A percentile compares a stretch with the other conserved stretches of the same genome.
phyloP scores from a whole-genome alignment of 2,329 filamentous ascomycete genomes.

The Kalmusia sp. region DNA sequence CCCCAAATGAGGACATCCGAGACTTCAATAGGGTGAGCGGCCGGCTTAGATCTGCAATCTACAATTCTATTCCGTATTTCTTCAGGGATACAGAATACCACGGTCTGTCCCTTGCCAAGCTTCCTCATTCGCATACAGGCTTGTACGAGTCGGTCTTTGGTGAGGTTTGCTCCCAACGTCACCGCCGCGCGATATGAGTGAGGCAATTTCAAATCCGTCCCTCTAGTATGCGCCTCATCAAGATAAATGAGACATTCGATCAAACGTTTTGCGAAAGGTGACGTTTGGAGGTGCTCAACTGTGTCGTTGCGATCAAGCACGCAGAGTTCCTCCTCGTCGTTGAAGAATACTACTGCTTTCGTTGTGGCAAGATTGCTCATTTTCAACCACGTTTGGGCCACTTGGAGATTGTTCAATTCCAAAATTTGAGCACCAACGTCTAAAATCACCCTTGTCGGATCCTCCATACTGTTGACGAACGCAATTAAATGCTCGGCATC shows the following conservation, averaged over 20 bases:
- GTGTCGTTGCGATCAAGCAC: constrained; percentile 59
- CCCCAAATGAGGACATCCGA: constrained; percentile 66
- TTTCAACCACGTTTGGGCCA: constrained; percentile 60
- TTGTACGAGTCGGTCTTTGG: constrained; percentile 74
- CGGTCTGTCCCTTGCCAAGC: constrained; percentile 70
- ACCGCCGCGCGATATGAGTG: constrained; percentile 67
- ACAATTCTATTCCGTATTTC: constrained; percentile 66
- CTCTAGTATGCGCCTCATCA: constrained; percentile 74
- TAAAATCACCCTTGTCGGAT: constrained; percentile 65
- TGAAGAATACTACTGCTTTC: constrained; percentile 61
- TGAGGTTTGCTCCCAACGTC: constrained; percentile 69
- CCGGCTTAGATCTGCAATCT: constrained; percentile 16
- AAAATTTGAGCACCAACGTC: constrained; percentile 76
- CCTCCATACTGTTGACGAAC: constrained; percentile 49
- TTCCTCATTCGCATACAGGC: constrained; percentile 73
- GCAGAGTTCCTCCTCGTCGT: constrained; percentile 61
- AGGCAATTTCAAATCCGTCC: constrained; percentile 72
- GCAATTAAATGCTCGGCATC: constrained; percentile 55
- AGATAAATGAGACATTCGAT: constrained; percentile 71
- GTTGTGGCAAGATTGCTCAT: constrained; percentile 54
- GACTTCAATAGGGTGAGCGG: constrained; percentile 50
- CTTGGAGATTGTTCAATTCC: constrained; percentile 57
- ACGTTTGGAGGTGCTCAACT: constrained; percentile 61
- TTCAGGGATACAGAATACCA: constrained; percentile 65
- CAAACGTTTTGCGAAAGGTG: constrained; percentile 64